Evolutionary conservation across 352 stramenopile species (phyloP), one percentile per base, ranked within the genome.

Genomic region (Globisporangium heterothallicum): DNA sequence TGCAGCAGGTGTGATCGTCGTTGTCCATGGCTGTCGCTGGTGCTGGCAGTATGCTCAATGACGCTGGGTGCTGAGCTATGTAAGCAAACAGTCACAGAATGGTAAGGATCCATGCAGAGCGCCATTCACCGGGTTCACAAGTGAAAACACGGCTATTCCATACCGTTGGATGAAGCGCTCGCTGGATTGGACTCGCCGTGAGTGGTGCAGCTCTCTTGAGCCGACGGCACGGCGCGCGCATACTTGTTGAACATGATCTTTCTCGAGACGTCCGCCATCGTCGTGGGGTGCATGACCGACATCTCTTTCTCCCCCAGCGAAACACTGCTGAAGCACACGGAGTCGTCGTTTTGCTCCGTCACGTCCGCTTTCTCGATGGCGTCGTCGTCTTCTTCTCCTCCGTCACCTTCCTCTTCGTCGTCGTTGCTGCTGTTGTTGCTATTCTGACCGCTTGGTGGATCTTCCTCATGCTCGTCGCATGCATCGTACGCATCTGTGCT

Each of bases 1-100:
- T 64, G 38, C 59, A 26, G 43, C 63, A 76, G 5, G 24, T 10
- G 49, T 27, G n/a, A 10, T 38, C 32, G 32, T n/a, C 32, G 4
- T 38, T 16, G 32, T 18, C 32, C 32, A 38, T 38, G 32, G 32
- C 14, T 3, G 32, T 18, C 14, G 32, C 14, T 18, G 12, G 12
- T 18, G 32, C 32, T 38, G 32, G 14, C 4, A 38, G 1, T 3
- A 38, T 38, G 32, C 8, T 3, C 32, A 38, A 18, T 10, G 32
- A 16, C 12, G 32, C 32, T 38, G 32, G 32, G 2, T 10, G 32
- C 4, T 38, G 32, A 10, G n/a, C n/a, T n/a, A n/a, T n/a, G n/a
- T n/a, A n/a, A n/a, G n/a, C n/a, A n/a, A n/a, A n/a, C n/a, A n/a
- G n/a, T n/a, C n/a, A n/a, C n/a, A n/a, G n/a, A n/a, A n/a, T n/a